Base-by-base conservation (phyloP, 2,329 filamentous ascomycete genomes). In the Pyricularia sp. region DNA sequence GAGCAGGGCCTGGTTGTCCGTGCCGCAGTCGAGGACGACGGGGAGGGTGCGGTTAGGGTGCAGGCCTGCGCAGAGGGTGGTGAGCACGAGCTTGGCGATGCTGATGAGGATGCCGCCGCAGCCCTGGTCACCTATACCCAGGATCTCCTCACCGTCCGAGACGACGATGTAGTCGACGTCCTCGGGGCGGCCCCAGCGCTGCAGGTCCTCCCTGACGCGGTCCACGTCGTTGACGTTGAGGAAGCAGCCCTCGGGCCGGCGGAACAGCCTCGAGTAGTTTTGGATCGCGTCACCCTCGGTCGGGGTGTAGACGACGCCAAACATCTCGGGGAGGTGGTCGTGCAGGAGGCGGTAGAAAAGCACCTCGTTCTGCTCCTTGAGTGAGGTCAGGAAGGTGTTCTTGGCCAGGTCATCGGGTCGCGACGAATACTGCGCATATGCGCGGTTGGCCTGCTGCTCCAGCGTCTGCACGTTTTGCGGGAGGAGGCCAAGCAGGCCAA, bases 131-230 rank as follows among this genome's bases (percentile, higher is more conserved):
- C 93, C 93, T 70, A 97, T 96, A 1, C 93, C 93, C 0, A 97
- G 83, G 65, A 97, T 97, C 79, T 93, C 83, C 71, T 88, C 85
- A 7, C 86, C 86, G 71, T 87, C 82, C 84, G 67, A 68, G 59
- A 95, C 92, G 6, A 95, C 93, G 71, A 97, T 95, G 73, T 96
- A 90, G 78, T 97, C 93, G 42, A 97, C 88, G 69, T 95, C 92
- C 3, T 93, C 90, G 0, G 86, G 80, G 0, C 81, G 80, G 0
- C 89, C 91, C 84, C 90, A 94, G 70, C 90, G 87, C 0, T 85
- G 82, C 1, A 96, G 79, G 70, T 89, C 85, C 64, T 88, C 81
- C 42, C 90, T 84, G 2, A 96, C 85, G 5, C 86, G 81, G 55
- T 90, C 88, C 5, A 85, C 78, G 68, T 93, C 87, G 23, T 87